Evolutionary conservation across 2,329 filamentous ascomycete species (phyloP).

Genomic region (Aspergillus quadrilineatus): DNA sequence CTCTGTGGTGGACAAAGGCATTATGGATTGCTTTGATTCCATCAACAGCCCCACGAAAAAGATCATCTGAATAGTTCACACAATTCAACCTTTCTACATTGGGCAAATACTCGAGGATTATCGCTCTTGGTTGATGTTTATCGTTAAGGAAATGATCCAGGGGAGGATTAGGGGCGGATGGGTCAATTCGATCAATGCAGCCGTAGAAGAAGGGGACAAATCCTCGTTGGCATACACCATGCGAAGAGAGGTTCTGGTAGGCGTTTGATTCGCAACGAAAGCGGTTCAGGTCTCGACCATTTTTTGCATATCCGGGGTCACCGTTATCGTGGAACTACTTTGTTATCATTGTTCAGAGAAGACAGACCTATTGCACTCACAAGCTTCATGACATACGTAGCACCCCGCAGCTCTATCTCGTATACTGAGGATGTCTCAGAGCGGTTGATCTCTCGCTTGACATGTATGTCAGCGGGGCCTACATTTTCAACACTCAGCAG

Average conservation of each 20-base stretch:
- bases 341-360: no score
- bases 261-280: slow-evolving; percentile 23
- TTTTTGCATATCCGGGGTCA: slow-evolving; percentile 17
- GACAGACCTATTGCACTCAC: no score
- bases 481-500: no score
- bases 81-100: slow-evolving; percentile 22
- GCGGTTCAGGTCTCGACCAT: slow-evolving; percentile 21
- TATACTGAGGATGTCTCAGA: no score
- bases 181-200: slow-evolving; percentile 14
- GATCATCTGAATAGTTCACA: slow-evolving; percentile 20
- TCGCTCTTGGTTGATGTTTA: slow-evolving; percentile 20
- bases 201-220: slow-evolving; percentile 20
- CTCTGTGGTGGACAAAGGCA: slow-evolving; percentile 23
- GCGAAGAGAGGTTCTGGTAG: slow-evolving; percentile 17
- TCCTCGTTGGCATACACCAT: slow-evolving; percentile 15
- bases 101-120: slow-evolving; percentile 30
- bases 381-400: no score
- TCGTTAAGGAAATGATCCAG: slow-evolving; percentile 17
- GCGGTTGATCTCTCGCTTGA: no score
- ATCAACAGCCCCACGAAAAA: slow-evolving; percentile 19
- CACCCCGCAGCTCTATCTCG: no score
- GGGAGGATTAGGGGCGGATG: slow-evolving; percentile 7
- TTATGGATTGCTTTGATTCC: slow-evolving; percentile 24
- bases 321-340: slow-evolving; percentile 20
- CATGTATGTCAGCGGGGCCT: no score